Evolutionary conservation across 441 rosid genomes (phyloP), one percentile per base, ranked within the genome.

Genomic region (Omphalea diandra): DNA sequence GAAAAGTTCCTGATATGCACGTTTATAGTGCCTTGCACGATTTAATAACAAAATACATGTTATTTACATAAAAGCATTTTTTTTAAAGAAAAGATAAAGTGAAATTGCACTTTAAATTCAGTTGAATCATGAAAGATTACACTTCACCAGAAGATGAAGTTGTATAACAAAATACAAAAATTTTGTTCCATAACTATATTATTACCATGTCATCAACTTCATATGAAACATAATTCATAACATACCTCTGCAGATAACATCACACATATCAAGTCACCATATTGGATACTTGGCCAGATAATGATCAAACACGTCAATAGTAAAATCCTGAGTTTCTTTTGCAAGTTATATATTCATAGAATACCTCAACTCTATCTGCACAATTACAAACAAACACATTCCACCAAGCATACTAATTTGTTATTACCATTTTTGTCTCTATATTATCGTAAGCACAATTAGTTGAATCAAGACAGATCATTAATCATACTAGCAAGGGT

Each of bases 1-100:
- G 86, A 95, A 95, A 80, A 92, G 82, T 71, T 92, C 97, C 20
- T 68, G 74, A 74, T 81, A 95, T 67, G 85, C 87, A 26, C 95
- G 93, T 79, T 92, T 89, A 76, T 92, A 94, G 79, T 80, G 84
- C 84, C 98, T 94, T 69, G 68, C 58, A 72, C 65, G 68, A 86
- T 76, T 31, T 61, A 80, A 70, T 56, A 65, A 71, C 31, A 70
- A 69, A 52, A 75, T 53, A 36, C 71, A 63, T 26, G 31, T 7
- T 49, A 66, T 22, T 7, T 50, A 62, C 32, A 22, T 5, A 15
- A 47, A 17, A 60, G 57, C 10, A 31, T 20, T 54, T 6, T 3
- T 22, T 6, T 3, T 22, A 44, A 32, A 6, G 20, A 7, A 8
- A 20, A 24, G 26, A 24, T 17, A 43, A 46, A n/a, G 50, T 10